phyloP scores from a whole-genome alignment of 1,284 basidiomycete genomes.

The Serendipita sp. region DNA sequence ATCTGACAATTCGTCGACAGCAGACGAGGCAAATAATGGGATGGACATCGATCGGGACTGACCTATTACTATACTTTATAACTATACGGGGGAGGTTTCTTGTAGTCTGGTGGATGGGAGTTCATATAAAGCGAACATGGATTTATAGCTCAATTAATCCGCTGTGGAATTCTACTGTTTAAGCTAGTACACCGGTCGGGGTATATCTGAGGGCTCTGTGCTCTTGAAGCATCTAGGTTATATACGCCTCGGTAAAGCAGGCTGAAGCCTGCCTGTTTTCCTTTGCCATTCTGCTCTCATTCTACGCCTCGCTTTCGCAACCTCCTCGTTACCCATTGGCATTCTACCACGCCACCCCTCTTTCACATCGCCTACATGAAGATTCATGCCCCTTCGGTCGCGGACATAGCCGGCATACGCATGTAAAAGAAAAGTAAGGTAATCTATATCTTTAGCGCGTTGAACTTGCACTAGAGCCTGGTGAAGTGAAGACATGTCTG shows the following conservation, averaged over 20 bases:
- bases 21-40: too few relatives aligned
- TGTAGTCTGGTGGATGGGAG: not conserved
- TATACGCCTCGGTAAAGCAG: too few relatives aligned
- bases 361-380: not conserved
- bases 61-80: too few relatives aligned
- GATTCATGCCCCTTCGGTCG: not conserved
- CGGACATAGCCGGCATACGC: not conserved
- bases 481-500: not conserved
- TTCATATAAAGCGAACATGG: too few relatives aligned
- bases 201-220: too few relatives aligned
- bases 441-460: not conserved
- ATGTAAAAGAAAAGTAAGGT: conserved; percentile 1
- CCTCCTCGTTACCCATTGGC: not conserved
- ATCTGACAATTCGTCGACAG: too few relatives aligned
- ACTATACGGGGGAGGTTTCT: not conserved
- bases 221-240: too few relatives aligned
- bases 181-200: too few relatives aligned
- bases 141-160: too few relatives aligned
- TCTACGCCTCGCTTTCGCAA: not conserved
- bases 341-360: not conserved
- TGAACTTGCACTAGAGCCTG: not conserved
- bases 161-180: too few relatives aligned
- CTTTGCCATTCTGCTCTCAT: not conserved
- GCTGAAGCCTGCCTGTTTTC: not conserved
- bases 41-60: too few relatives aligned